Conservation (phyloP, 257 asterid genomes). For the Nicotiana sylvestris region DNA sequence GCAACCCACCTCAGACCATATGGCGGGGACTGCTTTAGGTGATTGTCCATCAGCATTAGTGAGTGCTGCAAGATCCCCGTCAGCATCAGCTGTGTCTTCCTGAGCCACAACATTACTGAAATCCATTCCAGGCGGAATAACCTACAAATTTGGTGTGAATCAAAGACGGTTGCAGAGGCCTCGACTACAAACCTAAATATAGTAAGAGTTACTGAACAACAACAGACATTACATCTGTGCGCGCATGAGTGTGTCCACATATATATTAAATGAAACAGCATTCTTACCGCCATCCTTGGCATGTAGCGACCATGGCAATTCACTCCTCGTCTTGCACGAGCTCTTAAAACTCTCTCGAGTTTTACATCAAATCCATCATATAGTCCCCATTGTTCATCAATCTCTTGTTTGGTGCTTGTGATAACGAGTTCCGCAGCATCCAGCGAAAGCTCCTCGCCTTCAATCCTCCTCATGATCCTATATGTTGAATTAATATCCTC, state of each 20-base stretch:
- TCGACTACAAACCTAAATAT: not conserved
- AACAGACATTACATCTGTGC: not conserved
- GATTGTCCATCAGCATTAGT: slow-evolving; percentile 53
- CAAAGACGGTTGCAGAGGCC: not conserved
- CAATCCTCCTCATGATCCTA: slow-evolving; percentile 79
- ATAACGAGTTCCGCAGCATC: slow-evolving; percentile 82
- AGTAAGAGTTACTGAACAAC: not conserved
- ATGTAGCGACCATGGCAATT: slow-evolving; percentile 76
- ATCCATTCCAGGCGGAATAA: slow-evolving; percentile 92
- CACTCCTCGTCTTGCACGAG: slow-evolving; percentile 72
- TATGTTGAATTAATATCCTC: slow-evolving; percentile 84
- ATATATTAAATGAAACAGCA: not conserved
- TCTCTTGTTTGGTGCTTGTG: slow-evolving; percentile 86
- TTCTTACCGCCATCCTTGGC: slow-evolving; percentile 87
- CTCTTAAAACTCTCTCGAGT: slow-evolving; percentile 76
- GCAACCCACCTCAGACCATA: slow-evolving; percentile 73
- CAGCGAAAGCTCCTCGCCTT: slow-evolving; percentile 73
- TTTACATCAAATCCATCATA: slow-evolving; percentile 83
- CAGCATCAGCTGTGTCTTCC: slow-evolving; percentile 57
- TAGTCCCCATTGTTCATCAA: slow-evolving; percentile 85
- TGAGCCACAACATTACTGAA: slow-evolving; percentile 65
- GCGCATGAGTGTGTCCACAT: not conserved
- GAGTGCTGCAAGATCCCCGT: slow-evolving; percentile 51
- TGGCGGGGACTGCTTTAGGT: slow-evolving; percentile 65
- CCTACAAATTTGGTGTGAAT: slow-evolving; percentile 27